Evolutionary conservation across 257 asterid species (phyloP).

Genomic region (Nicotiana tabacum): DNA sequence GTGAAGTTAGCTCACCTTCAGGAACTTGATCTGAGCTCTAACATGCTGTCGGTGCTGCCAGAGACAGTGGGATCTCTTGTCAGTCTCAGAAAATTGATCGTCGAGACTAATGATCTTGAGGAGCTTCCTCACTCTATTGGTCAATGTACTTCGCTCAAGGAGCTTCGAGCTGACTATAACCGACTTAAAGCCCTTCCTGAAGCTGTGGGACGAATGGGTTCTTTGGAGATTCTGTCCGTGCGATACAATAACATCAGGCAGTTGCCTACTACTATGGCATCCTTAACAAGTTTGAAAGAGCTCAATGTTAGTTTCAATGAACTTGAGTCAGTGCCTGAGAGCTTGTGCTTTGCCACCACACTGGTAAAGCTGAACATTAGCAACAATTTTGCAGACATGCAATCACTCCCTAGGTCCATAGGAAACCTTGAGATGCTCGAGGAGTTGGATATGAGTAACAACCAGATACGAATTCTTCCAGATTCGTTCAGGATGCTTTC

Average conservation of each 20-base stretch:
- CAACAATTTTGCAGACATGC: slow-evolving; percentile 23
- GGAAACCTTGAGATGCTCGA: slow-evolving; percentile 26
- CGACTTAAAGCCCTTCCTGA: slow-evolving; percentile 85
- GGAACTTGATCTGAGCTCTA: slow-evolving; percentile 80
- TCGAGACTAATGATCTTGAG: slow-evolving; percentile 71
- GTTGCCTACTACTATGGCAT: slow-evolving; percentile 82
- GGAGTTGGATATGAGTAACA: slow-evolving; percentile 31
- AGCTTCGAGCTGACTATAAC: slow-evolving; percentile 76
- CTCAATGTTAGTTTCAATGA: slow-evolving; percentile 44
- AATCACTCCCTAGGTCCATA: slow-evolving; percentile 22
- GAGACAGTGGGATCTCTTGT: slow-evolving; percentile 66
- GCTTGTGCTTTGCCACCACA: slow-evolving; percentile 16
- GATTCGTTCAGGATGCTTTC: slow-evolving; percentile 79
- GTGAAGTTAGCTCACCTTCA: slow-evolving; percentile 50
- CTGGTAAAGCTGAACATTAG: slow-evolving; percentile 17
- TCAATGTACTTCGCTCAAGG: slow-evolving; percentile 56
- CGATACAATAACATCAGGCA: slow-evolving; percentile 72
- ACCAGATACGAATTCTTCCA: slow-evolving; percentile 72
- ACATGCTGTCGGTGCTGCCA: slow-evolving; percentile 55
- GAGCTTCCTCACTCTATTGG: slow-evolving; percentile 80
- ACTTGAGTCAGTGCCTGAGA: slow-evolving; percentile 19
- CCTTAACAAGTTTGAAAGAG: slow-evolving; percentile 55
- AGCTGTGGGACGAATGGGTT: slow-evolving; percentile 69
- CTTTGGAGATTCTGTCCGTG: slow-evolving; percentile 64
- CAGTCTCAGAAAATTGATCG: slow-evolving; percentile 51